Evolutionary conservation across 75 land plant species (phyloP).

Genomic region (Sequoiadendron giganteum): DNA sequence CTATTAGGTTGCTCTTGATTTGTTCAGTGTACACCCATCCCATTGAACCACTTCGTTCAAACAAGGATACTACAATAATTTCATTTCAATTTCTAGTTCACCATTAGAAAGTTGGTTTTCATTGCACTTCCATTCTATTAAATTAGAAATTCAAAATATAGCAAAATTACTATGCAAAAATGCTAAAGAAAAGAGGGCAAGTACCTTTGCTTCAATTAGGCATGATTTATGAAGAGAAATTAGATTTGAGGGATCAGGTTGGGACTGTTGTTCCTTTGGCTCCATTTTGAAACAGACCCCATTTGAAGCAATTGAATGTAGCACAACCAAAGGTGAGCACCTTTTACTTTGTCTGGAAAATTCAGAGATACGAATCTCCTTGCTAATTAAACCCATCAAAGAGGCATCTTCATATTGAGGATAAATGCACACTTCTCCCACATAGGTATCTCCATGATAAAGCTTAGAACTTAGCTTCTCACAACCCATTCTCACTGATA

Average conservation of each 20-base stretch:
- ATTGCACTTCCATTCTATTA: background rate
- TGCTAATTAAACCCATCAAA: conserved; percentile 5
- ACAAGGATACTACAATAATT: background rate
- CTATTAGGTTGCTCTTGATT: background rate
- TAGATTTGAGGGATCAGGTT: conserved; percentile 31
- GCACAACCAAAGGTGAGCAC: conserved; percentile 88
- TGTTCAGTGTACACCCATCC: background rate
- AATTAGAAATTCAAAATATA: background rate
- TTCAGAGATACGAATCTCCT: conserved; percentile 67
- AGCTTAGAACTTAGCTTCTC: conserved; percentile 42
- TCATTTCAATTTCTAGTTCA: background rate
- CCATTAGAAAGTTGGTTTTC: background rate
- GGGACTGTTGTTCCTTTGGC: conserved; percentile 24
- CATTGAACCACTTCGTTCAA: background rate
- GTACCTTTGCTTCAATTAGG: conserved; percentile 71
- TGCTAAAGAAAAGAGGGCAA: background rate
- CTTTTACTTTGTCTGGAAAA: conserved; percentile 86
- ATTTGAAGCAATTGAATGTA: conserved; percentile 57
- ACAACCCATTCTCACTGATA: conserved; percentile 4
- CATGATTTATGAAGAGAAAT: conserved; percentile 43
- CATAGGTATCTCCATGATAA: conserved; percentile 37
- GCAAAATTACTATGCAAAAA: background rate
- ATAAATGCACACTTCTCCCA: conserved; percentile 55
- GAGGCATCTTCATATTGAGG: conserved; percentile 21
- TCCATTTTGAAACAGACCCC: conserved; percentile 84